phyloP scores from a whole-genome alignment of 176 grass and related monocot genomes.

The Otatea glauca region DNA sequence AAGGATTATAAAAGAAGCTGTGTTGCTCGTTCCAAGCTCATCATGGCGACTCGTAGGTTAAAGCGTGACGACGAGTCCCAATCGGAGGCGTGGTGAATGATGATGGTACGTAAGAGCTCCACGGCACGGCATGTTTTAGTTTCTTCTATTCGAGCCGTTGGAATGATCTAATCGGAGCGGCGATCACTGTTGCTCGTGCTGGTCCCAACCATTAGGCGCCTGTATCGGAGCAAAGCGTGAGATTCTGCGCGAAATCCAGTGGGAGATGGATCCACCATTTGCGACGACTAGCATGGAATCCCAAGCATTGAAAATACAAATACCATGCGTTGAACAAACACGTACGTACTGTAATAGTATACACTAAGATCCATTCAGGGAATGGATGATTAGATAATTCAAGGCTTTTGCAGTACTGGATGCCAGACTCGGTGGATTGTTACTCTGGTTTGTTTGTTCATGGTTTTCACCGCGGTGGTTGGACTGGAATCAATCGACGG shows the following conservation, averaged over 20 bases:
- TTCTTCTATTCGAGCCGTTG: not conserved
- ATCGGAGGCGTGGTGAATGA: not conserved
- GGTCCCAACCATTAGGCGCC: slow-evolving; percentile 23
- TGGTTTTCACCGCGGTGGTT: not conserved
- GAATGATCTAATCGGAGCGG: not conserved
- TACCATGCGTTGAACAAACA: not conserved
- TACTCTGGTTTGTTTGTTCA: not conserved
- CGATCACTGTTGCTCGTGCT: slow-evolving; percentile 10
- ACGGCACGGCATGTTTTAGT: slow-evolving; percentile 5
- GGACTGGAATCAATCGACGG: slow-evolving; percentile 14
- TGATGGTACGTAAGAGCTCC: not conserved
- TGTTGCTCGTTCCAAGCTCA: too few relatives aligned
- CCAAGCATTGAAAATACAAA: not conserved
- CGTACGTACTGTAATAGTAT: not conserved
- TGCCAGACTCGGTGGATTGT: too few relatives aligned
- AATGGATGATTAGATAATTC: too few relatives aligned
- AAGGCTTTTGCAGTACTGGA: too few relatives aligned
- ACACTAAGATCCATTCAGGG: too few relatives aligned
- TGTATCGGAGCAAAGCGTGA: slow-evolving; percentile 18
- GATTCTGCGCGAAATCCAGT: slow-evolving; percentile 14
- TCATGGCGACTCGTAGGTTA: too few relatives aligned
- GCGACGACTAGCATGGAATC: slow-evolving; percentile 7
- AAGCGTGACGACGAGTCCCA: not conserved
- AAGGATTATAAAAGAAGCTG: not conserved
- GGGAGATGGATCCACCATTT: slow-evolving; percentile 30